Percentiles rank a stretch among this genome's conserved stretches.
phyloP scores from a whole-genome alignment of 169 alveolate species.

The Fabrea salina region DNA sequence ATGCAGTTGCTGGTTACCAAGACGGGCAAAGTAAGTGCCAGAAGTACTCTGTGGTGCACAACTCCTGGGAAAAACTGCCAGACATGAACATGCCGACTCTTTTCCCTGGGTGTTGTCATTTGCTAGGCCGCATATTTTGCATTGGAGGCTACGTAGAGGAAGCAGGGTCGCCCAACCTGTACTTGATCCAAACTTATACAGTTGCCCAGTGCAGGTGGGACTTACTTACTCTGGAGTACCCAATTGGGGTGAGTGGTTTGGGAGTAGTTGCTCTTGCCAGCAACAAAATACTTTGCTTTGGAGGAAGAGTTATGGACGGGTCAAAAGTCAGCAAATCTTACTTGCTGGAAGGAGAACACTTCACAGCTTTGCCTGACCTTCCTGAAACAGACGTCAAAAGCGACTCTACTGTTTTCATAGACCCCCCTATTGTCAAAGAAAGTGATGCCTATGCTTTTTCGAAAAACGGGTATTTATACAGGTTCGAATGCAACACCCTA shows the following conservation, averaged over 20 bases:
- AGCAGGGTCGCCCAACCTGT: background rate
- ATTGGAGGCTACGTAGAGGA: conserved; percentile 21
- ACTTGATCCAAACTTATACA: background rate
- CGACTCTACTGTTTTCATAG: background rate
- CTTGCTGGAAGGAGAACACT: conserved; percentile 17
- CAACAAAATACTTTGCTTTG: conserved; percentile 19
- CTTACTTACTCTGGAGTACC: conserved; percentile 25
- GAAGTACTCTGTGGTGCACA: background rate
- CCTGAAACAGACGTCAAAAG: background rate
- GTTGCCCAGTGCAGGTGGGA: background rate
- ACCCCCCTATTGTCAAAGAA: background rate
- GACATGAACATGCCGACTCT: background rate
- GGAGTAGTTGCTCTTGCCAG: background rate
- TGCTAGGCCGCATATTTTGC: background rate
- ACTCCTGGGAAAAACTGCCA: background rate
- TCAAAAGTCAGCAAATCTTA: background rate
- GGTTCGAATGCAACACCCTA: background rate
- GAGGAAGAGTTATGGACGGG: background rate
- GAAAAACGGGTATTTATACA: background rate
- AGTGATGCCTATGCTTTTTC: conserved; percentile 10
- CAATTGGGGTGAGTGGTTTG: background rate
- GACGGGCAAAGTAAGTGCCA: background rate
- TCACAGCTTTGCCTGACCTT: background rate
- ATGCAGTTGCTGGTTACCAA: conserved; percentile 30
- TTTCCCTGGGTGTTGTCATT: conserved; percentile 16